Percentiles rank a stretch among this genome's conserved stretches.
Evolutionary conservation across 139 green algal genomes (phyloP).

Genomic region (Raphidocelis subcapitata): DNA sequence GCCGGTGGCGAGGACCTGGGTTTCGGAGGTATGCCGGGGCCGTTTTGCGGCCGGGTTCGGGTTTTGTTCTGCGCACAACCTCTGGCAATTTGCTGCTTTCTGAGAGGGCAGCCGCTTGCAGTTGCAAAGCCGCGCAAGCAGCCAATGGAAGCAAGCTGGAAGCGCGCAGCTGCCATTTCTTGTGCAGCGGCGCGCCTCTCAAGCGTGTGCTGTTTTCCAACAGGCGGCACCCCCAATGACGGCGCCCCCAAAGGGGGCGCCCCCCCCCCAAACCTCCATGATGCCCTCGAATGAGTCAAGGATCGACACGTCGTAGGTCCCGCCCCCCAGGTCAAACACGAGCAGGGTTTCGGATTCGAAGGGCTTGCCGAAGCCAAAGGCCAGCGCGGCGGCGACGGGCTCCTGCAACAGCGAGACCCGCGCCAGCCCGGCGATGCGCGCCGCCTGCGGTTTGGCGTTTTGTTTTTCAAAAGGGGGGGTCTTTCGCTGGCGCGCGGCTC

Average conservation of each 20-base stretch:
- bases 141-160: neutral
- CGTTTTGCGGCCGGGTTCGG: too few relatives aligned
- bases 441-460: neutral
- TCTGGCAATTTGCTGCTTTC: too few relatives aligned
- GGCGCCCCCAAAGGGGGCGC: neutral
- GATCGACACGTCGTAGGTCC: conserved; percentile 78
- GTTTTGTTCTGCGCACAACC: too few relatives aligned
- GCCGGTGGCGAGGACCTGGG: conserved; percentile 66
- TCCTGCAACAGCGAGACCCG: conserved; percentile 43
- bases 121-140: neutral
- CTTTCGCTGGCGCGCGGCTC: conserved; percentile 42
- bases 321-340: conserved; percentile 85
- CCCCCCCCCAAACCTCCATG: conserved; percentile 37
- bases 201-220: neutral
- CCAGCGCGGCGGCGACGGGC: conserved; percentile 76
- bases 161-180: neutral
- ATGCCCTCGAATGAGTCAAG: conserved; percentile 80
- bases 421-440: neutral
- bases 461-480: conserved; percentile 61
- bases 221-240: too few relatives aligned
- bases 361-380: conserved; percentile 66
- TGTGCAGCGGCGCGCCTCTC: neutral
- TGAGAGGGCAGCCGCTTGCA: too few relatives aligned
- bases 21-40: too few relatives aligned
- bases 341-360: conserved; percentile 60